Conservation (phyloP, 306 rosid genomes). For the Styphnolobium japonicum region DNA sequence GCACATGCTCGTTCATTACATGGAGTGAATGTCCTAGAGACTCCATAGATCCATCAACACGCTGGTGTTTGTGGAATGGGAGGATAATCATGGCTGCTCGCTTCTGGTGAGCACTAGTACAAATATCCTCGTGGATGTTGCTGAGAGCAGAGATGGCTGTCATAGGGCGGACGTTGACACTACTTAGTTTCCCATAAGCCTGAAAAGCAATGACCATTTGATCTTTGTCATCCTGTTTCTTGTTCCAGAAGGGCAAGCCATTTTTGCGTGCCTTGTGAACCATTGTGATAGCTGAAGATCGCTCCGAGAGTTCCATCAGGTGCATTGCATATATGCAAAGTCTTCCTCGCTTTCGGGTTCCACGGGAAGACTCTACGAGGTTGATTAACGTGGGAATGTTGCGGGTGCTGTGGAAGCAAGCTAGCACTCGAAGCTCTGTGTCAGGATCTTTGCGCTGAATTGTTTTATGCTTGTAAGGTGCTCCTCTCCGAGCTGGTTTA, state of each 20-base stretch:
- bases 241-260: conserved; percentile 77
- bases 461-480: conserved; percentile 61
- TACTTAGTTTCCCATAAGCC: conserved; percentile 52
- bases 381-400: conserved; percentile 65
- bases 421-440: conserved; percentile 53
- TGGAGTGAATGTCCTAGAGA: conserved; percentile 51
- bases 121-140: conserved; percentile 63
- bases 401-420: conserved; percentile 71
- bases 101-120: conserved; percentile 68
- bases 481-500: conserved; percentile 65
- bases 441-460: conserved; percentile 41
- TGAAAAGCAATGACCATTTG: conserved; percentile 66
- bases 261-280: conserved; percentile 68
- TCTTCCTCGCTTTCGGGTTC: conserved; percentile 47
- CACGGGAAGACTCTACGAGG: conserved; percentile 61
- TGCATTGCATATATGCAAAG: conserved; percentile 78
- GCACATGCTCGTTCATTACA: conserved; percentile 45
- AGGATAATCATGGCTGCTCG: conserved; percentile 51
- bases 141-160: conserved; percentile 62
- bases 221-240: conserved; percentile 34
- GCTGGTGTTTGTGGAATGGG: conserved; percentile 68
- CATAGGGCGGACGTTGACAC: conserved; percentile 62
- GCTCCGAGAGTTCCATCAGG: conserved; percentile 72
- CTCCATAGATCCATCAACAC: conserved; percentile 57
- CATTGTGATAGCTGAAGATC: conserved; percentile 78